phyloP scores from a whole-genome alignment of 176 grass and related monocot species.

The Carex pumila region DNA sequence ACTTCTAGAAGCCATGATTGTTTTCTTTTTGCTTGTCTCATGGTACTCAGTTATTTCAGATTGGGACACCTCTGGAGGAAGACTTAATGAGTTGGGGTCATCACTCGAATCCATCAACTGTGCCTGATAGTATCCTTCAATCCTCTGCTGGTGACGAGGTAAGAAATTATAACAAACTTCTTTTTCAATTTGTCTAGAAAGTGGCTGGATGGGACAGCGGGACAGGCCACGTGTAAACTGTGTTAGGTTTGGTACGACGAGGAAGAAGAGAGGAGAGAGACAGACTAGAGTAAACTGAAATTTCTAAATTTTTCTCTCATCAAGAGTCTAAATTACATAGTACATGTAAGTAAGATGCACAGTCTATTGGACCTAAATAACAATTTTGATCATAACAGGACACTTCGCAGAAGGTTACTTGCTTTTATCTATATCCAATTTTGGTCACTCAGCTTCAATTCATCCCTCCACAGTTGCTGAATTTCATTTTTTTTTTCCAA shows the following conservation, averaged over 20 bases:
- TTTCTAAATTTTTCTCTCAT: too few species aligned
- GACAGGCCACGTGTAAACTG: background rate
- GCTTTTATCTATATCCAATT: background rate
- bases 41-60: conserved; percentile 31
- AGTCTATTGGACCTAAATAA: too few species aligned
- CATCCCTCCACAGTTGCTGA: background rate
- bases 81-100: conserved; percentile 87
- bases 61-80: conserved; percentile 90
- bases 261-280: too few species aligned
- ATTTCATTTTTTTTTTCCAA: background rate
- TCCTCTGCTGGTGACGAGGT: conserved; percentile 86
- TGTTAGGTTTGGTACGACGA: too few species aligned
- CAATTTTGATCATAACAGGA: too few species aligned
- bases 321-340: too few species aligned
- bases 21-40: background rate
- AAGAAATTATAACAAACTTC: conserved; percentile 5
- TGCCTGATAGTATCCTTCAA: conserved; percentile 82
- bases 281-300: too few species aligned
- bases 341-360: too few species aligned
- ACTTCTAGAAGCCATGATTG: background rate
- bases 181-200: conserved; percentile 8
- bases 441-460: background rate
- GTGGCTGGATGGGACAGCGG: background rate
- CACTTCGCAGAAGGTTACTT: background rate
- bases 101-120: conserved; percentile 69